phyloP scores from a whole-genome alignment of 371 early-diverging fungal species.

The Zychaea mexicana region DNA sequence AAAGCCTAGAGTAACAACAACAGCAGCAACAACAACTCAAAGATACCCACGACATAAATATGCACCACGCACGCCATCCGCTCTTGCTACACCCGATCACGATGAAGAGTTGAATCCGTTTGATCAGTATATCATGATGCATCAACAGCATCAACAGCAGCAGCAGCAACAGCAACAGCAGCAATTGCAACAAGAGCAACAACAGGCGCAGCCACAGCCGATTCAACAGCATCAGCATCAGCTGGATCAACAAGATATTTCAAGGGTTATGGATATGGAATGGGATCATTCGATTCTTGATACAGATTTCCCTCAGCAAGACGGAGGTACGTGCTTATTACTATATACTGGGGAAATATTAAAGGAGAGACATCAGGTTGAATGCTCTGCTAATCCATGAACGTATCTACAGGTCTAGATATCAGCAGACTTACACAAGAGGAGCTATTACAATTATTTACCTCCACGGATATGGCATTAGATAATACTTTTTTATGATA shows the following conservation, averaged over 20 bases:
- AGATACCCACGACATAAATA: constrained; percentile 17
- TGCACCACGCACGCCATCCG: constrained; percentile 30
- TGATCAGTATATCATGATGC: constrained; percentile 17
- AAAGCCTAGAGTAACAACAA: no score
- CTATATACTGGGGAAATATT: no score
- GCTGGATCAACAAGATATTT: neutral
- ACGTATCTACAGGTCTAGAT: neutral
- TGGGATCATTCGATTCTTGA: neutral
- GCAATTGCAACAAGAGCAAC: neutral
- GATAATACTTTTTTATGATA: constrained; percentile 1
- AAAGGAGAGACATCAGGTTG: no score
- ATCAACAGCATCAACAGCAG: constrained; percentile 5
- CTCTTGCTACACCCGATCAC: constrained; percentile 34
- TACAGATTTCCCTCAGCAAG: neutral
- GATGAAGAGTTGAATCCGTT: constrained; percentile 32
- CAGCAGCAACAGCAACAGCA: neutral
- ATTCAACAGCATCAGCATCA: neutral
- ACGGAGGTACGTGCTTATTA: neutral
- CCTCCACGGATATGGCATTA: neutral
- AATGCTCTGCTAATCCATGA: no score
- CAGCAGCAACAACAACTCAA: neutral
- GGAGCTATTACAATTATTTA: constrained; percentile 5
- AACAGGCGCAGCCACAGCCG: neutral
- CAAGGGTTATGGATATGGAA: neutral
- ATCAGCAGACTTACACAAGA: neutral